phyloP scores from a whole-genome alignment of 257 asterid genomes.

The Solanum corneliomulleri region DNA sequence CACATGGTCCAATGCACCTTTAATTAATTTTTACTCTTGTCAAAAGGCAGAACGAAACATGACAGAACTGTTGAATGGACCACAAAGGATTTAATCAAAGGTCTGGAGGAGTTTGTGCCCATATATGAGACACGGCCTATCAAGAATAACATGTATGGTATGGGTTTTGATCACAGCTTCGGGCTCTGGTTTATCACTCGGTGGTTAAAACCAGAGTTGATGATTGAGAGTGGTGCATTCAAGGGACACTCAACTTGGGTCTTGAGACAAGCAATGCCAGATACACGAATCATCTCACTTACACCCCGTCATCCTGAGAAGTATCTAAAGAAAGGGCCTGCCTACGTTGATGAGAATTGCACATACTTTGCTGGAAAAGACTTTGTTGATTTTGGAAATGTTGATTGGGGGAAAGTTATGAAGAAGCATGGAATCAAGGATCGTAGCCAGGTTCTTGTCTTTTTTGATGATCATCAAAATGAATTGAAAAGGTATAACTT shows the following conservation, averaged over 20 bases:
- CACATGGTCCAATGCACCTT: slow-evolving; percentile 1
- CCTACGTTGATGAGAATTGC: slow-evolving; percentile 95
- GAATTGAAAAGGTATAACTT: slow-evolving; percentile 73
- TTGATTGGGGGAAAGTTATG: slow-evolving; percentile 78
- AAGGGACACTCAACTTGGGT: slow-evolving; percentile 99
- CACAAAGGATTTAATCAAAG: slow-evolving; percentile 65
- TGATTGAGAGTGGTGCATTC: slow-evolving; percentile 98
- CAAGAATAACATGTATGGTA: slow-evolving; percentile 83
- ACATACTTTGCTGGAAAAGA: slow-evolving; percentile 92
- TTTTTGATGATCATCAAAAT: slow-evolving; percentile 98
- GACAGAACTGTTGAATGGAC: slow-evolving; percentile 94
- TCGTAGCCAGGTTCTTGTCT: slow-evolving; percentile 61
- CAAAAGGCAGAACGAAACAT: slow-evolving; percentile 99
- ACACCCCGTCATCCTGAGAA: slow-evolving; percentile 98
- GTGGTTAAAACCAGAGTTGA: slow-evolving; percentile 81
- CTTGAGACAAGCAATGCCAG: slow-evolving; percentile 91
- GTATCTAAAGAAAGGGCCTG: slow-evolving; percentile 92
- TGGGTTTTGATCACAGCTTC: slow-evolving; percentile 98
- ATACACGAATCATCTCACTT: slow-evolving; percentile 65
- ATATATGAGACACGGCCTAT: slow-evolving; percentile 86
- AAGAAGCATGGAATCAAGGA: slow-evolving; percentile 64
- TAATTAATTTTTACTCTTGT: slow-evolving; percentile 15
- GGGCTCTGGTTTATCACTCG: slow-evolving; percentile 92
- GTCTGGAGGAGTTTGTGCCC: slow-evolving; percentile 85
- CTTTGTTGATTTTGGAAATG: slow-evolving; percentile 91